These are phyloP conservation scores for Nemania bipapillata DNA, from an alignment of 2,329 filamentous ascomycete genomes.

Conservation along the genomic window DNA sequence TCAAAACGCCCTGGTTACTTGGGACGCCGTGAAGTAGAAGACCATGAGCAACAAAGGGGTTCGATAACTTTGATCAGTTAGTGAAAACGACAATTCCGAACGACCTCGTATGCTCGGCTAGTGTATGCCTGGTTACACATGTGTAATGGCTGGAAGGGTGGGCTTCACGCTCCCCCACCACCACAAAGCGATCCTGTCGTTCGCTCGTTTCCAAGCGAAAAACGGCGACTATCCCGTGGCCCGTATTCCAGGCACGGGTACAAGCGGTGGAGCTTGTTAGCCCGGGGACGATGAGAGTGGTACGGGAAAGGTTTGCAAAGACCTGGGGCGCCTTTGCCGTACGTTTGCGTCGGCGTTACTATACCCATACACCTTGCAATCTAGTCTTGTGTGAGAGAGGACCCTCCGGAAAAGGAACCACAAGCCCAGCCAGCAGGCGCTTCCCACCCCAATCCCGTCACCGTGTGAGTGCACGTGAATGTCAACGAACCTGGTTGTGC, in stretches of 20 bases:
- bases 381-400: not conserved
- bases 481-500: not conserved
- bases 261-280: constrained; percentile 5
- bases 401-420: not conserved
- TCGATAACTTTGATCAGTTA: not conserved
- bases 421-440: not conserved
- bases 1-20: not conserved
- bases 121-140: not conserved
- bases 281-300: constrained; percentile 1
- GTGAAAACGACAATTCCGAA: not conserved
- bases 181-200: not conserved
- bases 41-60: not conserved
- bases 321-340: too few species aligned
- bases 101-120: not conserved
- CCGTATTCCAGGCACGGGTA: not conserved
- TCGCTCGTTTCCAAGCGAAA: constrained; percentile 2
- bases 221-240: not conserved
- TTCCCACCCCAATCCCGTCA: not conserved
- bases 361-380: constrained; percentile 8
- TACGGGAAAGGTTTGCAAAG: constrained; percentile 4
- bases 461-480: constrained; percentile 20
- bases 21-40: not conserved
- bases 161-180: not conserved
- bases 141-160: not conserved
- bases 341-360: not conserved